These are phyloP conservation scores for Leccinum pallidistipes DNA, from an alignment of 1,284 basidiomycete genomes.

Conservation along the genomic window DNA sequence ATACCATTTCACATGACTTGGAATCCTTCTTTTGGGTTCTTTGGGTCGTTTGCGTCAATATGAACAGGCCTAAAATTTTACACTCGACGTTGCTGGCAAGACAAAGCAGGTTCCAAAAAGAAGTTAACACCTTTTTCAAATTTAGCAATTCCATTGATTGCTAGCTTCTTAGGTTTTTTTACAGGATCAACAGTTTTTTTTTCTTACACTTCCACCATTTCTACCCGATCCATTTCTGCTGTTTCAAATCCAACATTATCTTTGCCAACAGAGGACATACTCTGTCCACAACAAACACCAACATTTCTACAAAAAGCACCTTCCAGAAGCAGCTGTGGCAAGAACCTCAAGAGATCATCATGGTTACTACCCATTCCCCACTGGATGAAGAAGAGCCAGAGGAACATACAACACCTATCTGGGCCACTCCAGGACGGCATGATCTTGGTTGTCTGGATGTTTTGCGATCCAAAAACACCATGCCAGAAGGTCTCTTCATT, in stretches of 20 bases:
- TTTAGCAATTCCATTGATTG: neutral
- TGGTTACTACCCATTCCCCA: neutral
- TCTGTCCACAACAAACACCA: too few species aligned
- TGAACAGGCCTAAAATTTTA: neutral
- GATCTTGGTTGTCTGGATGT: neutral
- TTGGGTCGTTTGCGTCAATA: neutral
- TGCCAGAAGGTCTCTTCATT: neutral
- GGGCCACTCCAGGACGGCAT: neutral
- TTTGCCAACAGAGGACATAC: too few species aligned
- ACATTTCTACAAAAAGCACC: neutral
- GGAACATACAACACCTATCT: neutral
- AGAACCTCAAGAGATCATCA: neutral
- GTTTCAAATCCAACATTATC: too few species aligned
- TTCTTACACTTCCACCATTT: too few species aligned
- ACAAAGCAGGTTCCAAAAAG: neutral
- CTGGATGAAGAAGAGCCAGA: neutral
- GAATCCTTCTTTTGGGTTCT: neutral
- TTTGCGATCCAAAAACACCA: neutral
- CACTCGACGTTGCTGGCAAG: neutral
- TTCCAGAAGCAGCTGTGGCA: neutral
- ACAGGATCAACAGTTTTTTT: too few species aligned
- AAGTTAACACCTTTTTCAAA: too few species aligned
- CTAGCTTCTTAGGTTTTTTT: neutral
- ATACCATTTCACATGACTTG: neutral
- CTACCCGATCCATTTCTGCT: too few species aligned